These are phyloP conservation scores for Panaeolus cyanescens DNA, from an alignment of 768 basidiomycete genomes.

Conservation along the genomic window DNA sequence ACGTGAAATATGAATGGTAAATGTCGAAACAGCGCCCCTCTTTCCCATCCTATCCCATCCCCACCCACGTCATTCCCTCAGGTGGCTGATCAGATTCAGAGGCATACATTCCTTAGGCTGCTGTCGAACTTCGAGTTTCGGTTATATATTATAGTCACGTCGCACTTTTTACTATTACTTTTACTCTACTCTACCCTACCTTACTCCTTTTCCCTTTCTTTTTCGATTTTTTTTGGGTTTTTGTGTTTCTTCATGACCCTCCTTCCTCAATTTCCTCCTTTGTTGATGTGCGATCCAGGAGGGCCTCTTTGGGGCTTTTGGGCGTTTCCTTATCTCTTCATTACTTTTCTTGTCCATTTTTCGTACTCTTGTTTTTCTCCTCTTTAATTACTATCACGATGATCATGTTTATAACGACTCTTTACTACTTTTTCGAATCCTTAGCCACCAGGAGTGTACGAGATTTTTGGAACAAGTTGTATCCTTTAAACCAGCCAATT, in stretches of 20 bases:
- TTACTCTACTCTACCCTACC: too few relatives aligned
- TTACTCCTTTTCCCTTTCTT: not conserved
- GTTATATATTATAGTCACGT: not conserved
- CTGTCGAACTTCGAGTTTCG: not conserved
- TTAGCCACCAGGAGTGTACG: not conserved
- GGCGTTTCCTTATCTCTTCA: not conserved
- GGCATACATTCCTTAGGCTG: too few relatives aligned
- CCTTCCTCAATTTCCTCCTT: too few relatives aligned
- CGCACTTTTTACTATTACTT: not conserved
- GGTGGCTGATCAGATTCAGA: too few relatives aligned
- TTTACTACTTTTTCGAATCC: not conserved
- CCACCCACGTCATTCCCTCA: too few relatives aligned
- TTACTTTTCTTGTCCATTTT: not conserved
- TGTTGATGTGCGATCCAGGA: not conserved
- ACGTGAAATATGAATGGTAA: too few relatives aligned
- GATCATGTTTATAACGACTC: not conserved
- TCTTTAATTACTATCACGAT: not conserved
- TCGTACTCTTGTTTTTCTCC: too few relatives aligned
- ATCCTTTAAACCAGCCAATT: too few relatives aligned
- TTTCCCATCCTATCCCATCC: too few relatives aligned
- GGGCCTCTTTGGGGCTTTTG: not conserved
- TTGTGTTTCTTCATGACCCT: not conserved
- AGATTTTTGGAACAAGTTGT: not conserved
- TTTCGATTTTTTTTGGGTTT: not conserved
- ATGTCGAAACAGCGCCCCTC: too few relatives aligned